Conservation (phyloP, 768 basidiomycete species). For the Wakefieldia striispora region DNA sequence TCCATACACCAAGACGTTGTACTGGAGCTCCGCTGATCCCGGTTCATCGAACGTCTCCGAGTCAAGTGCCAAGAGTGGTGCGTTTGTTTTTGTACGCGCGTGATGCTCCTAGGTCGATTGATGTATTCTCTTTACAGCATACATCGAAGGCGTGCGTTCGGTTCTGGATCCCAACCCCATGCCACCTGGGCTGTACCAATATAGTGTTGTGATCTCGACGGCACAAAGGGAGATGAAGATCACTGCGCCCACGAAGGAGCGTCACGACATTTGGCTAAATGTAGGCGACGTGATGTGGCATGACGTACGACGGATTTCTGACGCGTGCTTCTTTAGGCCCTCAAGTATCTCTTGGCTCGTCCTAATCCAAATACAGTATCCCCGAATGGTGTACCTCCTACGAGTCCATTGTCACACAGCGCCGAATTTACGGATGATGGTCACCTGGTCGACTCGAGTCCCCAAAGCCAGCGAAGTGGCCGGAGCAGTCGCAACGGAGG, state of each 20-base stretch:
- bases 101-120: conserved; percentile 4
- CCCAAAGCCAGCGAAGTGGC: conserved; percentile 71
- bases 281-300: conserved; percentile 43
- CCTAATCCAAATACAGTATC: conserved; percentile 42
- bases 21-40: conserved; percentile 96
- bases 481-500: conserved; percentile 59
- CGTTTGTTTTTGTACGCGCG: conserved; percentile 34
- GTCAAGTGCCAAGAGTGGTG: conserved; percentile 96
- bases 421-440: conserved; percentile 52
- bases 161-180: conserved; percentile 96
- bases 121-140: conserved; percentile 50
- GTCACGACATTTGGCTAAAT: conserved; percentile 96
- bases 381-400: conserved; percentile 36
- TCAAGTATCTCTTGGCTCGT: conserved; percentile 85
- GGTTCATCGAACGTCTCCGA: conserved; percentile 85
- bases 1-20: conserved; percentile 95
- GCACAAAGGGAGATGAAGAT: conserved; percentile 97
- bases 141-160: conserved; percentile 87
- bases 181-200: conserved; percentile 90
- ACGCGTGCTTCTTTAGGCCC: conserved; percentile 52
- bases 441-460: conserved; percentile 53
- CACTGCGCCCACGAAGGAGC: conserved; percentile 92
- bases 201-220: conserved; percentile 90
- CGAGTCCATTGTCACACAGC: conserved; percentile 48
- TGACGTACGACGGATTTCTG: conserved; percentile 5